These are phyloP conservation scores for Suhomyces emberorum DNA, from an alignment of 805 yeast species.

Conservation along the genomic window DNA sequence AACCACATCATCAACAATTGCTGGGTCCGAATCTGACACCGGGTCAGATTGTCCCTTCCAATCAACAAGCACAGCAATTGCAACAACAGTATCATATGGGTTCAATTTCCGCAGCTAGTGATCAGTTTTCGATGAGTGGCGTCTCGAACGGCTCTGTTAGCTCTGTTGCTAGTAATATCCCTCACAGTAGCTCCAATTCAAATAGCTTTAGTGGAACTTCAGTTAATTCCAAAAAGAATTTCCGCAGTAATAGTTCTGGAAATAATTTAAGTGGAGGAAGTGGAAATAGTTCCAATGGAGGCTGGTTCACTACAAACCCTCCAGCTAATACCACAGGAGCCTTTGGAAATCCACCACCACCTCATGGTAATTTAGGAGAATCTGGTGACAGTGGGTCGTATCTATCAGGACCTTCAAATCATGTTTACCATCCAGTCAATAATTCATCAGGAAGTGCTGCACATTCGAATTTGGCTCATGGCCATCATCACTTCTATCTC, in stretches of 20 bases:
- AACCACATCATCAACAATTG: constrained; percentile 1
- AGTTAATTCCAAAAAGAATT: constrained; percentile 8
- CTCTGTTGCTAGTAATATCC: constrained; percentile 4
- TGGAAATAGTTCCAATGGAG: constrained; percentile 1
- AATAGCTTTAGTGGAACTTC: constrained; percentile 4
- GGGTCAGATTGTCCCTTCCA: too few relatives aligned
- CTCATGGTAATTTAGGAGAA: not conserved
- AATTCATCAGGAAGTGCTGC: not conserved
- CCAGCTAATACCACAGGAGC: not conserved
- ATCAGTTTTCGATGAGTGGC: constrained; percentile 7
- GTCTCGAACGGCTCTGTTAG: constrained; percentile 7
- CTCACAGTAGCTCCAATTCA: constrained; percentile 1
- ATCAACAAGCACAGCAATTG: constrained; percentile 3
- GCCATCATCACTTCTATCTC: not conserved
- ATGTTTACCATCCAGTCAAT: not conserved
- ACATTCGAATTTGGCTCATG: not conserved
- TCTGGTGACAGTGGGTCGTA: not conserved
- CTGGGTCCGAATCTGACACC: too few relatives aligned
- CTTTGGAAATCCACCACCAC: constrained; percentile 1
- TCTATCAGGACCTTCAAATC: not conserved
- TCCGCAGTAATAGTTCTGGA: constrained; percentile 8
- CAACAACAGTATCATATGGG: constrained; percentile 7
- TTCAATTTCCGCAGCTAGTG: constrained; percentile 6
- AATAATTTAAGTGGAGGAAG: constrained; percentile 2
- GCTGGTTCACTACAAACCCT: constrained; percentile 6